Percentiles rank a stretch among this genome's conserved stretches.
phyloP scores from a whole-genome alignment of 176 grass and related monocot genomes.

The Oryza australiensis region DNA sequence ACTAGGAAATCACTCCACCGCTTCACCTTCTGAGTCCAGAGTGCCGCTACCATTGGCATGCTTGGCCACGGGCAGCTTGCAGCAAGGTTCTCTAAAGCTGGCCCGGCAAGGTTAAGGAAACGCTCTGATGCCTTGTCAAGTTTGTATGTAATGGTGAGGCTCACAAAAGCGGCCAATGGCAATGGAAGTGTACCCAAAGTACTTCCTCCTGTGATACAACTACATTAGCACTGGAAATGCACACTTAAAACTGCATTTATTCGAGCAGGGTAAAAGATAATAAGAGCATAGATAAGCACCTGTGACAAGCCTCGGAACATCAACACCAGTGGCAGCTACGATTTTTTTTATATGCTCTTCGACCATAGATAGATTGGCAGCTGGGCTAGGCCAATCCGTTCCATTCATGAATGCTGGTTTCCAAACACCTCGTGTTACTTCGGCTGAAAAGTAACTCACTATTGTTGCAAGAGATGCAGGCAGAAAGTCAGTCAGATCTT shows the following conservation, averaged over 20 bases:
- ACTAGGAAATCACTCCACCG: constrained; percentile 87
- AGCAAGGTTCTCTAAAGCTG: constrained; percentile 89
- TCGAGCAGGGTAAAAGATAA: neutral
- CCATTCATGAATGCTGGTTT: constrained; percentile 98
- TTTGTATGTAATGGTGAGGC: constrained; percentile 96
- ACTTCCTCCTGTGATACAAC: constrained; percentile 68
- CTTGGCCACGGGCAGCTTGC: constrained; percentile 99
- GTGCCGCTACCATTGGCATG: constrained; percentile 91
- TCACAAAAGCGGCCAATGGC: constrained; percentile 91
- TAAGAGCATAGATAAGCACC: constrained; percentile 52
- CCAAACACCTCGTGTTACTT: constrained; percentile 97
- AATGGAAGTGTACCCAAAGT: constrained; percentile 79
- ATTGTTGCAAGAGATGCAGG: constrained; percentile 90
- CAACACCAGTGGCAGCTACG: constrained; percentile 81
- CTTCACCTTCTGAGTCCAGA: constrained; percentile 98
- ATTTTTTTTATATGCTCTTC: constrained; percentile 98
- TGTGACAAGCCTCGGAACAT: constrained; percentile 91
- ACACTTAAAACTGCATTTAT: neutral
- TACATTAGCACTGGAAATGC: constrained; percentile 28
- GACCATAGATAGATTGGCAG: constrained; percentile 79
- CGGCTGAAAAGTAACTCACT: constrained; percentile 95
- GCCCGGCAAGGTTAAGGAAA: constrained; percentile 96
- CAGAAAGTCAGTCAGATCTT: constrained; percentile 86
- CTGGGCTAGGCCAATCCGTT: constrained; percentile 97
- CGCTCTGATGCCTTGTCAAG: constrained; percentile 93